Percentiles rank a stretch among this genome's conserved stretches.
Conservation (phyloP, 176 grass and related monocot genomes). For the Eleusine coracana region DNA sequence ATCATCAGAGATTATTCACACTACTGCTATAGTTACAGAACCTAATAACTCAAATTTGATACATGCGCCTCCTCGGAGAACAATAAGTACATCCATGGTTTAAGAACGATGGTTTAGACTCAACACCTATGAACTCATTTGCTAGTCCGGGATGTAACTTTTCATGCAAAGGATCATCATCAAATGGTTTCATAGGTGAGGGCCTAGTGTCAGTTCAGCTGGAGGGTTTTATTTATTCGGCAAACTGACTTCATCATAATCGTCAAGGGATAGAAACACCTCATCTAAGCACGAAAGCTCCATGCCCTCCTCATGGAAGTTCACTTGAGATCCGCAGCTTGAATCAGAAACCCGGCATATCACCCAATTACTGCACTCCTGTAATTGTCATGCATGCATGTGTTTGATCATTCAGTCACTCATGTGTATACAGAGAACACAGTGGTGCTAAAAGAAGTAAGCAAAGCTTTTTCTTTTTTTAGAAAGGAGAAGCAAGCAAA, state of each 20-base stretch:
- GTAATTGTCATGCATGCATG: constrained; percentile 33
- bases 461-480: neutral
- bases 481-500: neutral
- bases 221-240: constrained; percentile 51
- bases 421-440: no score
- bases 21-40: constrained; percentile 2
- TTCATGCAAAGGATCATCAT: constrained; percentile 16
- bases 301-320: constrained; percentile 61
- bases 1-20: neutral
- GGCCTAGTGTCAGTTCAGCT: neutral
- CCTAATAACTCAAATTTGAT: constrained; percentile 24
- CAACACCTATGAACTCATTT: constrained; percentile 37
- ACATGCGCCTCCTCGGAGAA: constrained; percentile 37
- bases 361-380: constrained; percentile 85
- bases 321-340: constrained; percentile 45
- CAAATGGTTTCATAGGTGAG: constrained; percentile 31
- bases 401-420: neutral
- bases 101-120: constrained; percentile 23
- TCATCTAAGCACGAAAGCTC: constrained; percentile 97
- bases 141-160: constrained; percentile 10
- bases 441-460: constrained; percentile 20
- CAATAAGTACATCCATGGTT: constrained; percentile 42
- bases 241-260: constrained; percentile 95
- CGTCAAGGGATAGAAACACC: constrained; percentile 95
- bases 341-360: constrained; percentile 82